Percentiles rank a stretch among this genome's conserved stretches.
Evolutionary conservation across 2,329 filamentous ascomycete genomes (phyloP).

Genomic region (Neopestalotiopsis clavispora): DNA sequence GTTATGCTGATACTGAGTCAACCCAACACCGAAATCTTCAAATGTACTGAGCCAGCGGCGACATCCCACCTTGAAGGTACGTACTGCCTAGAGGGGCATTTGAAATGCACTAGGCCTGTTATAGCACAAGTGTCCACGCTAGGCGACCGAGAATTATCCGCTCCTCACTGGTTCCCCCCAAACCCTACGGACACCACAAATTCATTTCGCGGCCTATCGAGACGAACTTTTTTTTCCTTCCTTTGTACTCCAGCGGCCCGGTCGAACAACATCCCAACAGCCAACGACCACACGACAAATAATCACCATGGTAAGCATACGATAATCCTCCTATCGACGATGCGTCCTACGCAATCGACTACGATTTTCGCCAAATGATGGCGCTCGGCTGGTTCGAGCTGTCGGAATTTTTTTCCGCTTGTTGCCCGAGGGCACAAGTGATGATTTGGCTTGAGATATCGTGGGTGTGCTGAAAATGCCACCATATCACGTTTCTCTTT

Average conservation of each 20-base stretch:
- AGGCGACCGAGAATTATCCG: slow-evolving; percentile 15
- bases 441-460: slow-evolving; percentile 69
- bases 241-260: slow-evolving; percentile 39
- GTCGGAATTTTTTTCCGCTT: slow-evolving; percentile 42
- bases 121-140: not conserved
- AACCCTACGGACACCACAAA: slow-evolving; percentile 34
- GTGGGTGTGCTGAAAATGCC: slow-evolving; percentile 54
- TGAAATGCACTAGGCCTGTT: not conserved
- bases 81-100: slow-evolving; percentile 6
- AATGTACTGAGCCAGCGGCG: not conserved
- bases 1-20: slow-evolving; percentile 2
- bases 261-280: slow-evolving; percentile 46
- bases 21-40: not conserved
- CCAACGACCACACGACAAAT: slow-evolving; percentile 54
- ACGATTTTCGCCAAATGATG: slow-evolving; percentile 28
- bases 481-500: slow-evolving; percentile 67
- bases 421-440: slow-evolving; percentile 53
- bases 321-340: slow-evolving; percentile 36
- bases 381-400: slow-evolving; percentile 38
- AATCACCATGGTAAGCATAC: slow-evolving; percentile 66
- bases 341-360: slow-evolving; percentile 30
- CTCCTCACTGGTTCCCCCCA: slow-evolving; percentile 21
- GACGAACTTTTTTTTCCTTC: slow-evolving; percentile 35
- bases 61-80: slow-evolving; percentile 11
- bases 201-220: slow-evolving; percentile 24